Evolutionary conservation across 352 stramenopile species (phyloP), one percentile per base, ranked within the genome.

Genomic region (Phytopythium vexans): DNA sequence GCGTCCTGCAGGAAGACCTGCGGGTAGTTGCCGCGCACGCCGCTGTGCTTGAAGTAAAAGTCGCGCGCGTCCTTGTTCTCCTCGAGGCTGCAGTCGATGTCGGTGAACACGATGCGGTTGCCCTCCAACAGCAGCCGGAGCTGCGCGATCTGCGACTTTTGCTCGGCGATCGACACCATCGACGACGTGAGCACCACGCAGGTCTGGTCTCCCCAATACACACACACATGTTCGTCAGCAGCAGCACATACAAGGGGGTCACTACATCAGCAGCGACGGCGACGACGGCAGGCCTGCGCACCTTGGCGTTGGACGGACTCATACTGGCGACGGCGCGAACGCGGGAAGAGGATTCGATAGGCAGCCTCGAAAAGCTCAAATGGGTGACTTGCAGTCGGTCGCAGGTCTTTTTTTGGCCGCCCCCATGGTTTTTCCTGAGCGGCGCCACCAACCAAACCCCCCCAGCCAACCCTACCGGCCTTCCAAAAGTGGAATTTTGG

Each of bases 1-100:
- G 72, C 45, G 54, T 86, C 75, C 52, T 88, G 62, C 46, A 95
- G 53, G 49, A 95, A 95, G 32, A 93, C 82, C 61, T 95, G 86
- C 34, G 86, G 86, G 57, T 92, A 95, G 68, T 89, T 91, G 60
- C 71, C 86, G 55, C 86, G 81, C 49, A 94, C 77, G 52, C 77
- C 74, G 54, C 84, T 94, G 57, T 67, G 69, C 48, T 86, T 65
- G 51, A 95, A 94, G 65, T 92, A 90, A 16, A 42, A 58, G 66
- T 95, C 81, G 39, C 86, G 86, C 43, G 64, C 71, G 40, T 74
- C 74, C 32, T 78, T 83, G 64, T 92, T 90, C 54, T 91, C 81
- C 56, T 92, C 86, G 33, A 80, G 61, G 37, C 77, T 86, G 66
- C 85, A 92, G 68, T 94, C 85, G 53, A 94, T 58, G 54, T 92